Evolutionary conservation across 768 basidiomycete species (phyloP), one percentile per base, ranked within the genome.

Genomic region (Boletus bicolor): DNA sequence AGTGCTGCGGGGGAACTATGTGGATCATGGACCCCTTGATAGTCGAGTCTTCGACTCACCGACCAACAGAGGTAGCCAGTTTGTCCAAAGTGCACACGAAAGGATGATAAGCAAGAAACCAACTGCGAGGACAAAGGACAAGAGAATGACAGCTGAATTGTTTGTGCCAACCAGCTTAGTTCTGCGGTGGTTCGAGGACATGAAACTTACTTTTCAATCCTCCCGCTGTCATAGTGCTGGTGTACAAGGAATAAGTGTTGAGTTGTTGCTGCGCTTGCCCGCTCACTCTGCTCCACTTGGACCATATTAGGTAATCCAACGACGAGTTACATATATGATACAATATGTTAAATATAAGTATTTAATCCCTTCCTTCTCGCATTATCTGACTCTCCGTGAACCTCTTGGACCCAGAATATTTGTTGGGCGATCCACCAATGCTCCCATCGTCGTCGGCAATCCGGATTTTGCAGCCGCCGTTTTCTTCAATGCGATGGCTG

Each of bases 41-140:
- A 24, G 46, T 19, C 35, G 39, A 35, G 26, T n/a, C 4, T 11
- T 15, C 7, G 19, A 78, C 90, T 59, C 63, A 97, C 97, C 97
- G 60, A 98, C 96, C 60, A 98, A 81, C 49, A 99, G 79, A 35
- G 97, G 97, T 21, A 98, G 79, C 97, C 97, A 99, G 71, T 99
- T 99, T 14, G 84, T 76, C 87, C 89, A 98, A 32, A 98, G 77
- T 7, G 97, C 97, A 70, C 97, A 98, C 1, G 93, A 93, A 24
- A 99, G 86, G 71, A 99, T 99, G 67, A 98, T 91, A 68, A 98
- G 83, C 55, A 99, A 76, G 77, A 99, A 99, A n/a, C 97, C 97
- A 15, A 96, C 82, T 7, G 97, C 97, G 48, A 99, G 87, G 51
- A 98, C 92, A 75, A 99, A 98, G 2, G 97, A 95, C 44, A 99